phyloP scores from a whole-genome alignment of 2,329 filamentous ascomycete species.

The Sporothrix protearum region DNA sequence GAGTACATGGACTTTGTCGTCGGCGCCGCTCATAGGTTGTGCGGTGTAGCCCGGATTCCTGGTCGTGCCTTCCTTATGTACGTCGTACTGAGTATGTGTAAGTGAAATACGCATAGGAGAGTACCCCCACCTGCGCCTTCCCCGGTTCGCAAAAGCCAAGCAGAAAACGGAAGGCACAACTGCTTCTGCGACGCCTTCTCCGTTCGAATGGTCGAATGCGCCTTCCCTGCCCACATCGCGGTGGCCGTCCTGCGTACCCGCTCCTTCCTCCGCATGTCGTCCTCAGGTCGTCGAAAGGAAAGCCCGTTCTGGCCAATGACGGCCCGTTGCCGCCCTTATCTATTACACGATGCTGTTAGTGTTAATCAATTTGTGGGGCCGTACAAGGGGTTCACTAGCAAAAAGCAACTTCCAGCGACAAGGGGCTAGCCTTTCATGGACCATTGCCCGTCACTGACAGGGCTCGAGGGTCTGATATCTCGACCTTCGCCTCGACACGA shows the following conservation, averaged over 20 bases:
- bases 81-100: too few relatives aligned
- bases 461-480: background rate
- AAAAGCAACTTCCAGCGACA: background rate
- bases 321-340: conserved; percentile 27
- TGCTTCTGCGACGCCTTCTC: background rate
- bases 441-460: background rate
- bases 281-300: background rate
- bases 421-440: background rate
- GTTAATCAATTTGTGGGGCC: conserved; percentile 16
- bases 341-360: conserved; percentile 28
- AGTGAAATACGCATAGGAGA: background rate
- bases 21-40: background rate
- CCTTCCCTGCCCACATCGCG: background rate
- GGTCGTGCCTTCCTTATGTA: conserved; percentile 6
- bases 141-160: background rate
- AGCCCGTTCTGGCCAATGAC: conserved; percentile 24
- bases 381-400: background rate
- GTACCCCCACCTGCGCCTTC: conserved; percentile 8
- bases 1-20: too few relatives aligned
- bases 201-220: background rate
- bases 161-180: background rate
- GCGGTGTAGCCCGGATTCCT: background rate
- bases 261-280: conserved; percentile 8
- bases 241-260: background rate
- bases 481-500: conserved; percentile 2